A percentile compares a stretch with the other conserved stretches of the same genome.
phyloP scores from a whole-genome alignment of 139 green algal species.

The Chlorella ohadii region DNA sequence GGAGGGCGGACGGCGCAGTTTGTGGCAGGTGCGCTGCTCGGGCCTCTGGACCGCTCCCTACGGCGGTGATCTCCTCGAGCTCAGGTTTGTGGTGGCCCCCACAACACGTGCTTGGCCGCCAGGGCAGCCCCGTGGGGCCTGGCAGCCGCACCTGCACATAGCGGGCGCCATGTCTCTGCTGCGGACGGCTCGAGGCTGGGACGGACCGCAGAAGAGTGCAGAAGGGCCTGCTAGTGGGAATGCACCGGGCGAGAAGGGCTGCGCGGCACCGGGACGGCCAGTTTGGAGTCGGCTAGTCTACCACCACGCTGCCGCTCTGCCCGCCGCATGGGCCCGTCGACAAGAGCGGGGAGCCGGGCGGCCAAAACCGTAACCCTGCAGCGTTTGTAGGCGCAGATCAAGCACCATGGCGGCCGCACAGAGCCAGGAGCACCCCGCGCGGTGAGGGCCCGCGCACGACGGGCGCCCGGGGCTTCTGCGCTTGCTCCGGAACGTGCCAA shows the following conservation, averaged over 20 bases:
- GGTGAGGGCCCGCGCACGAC: not conserved
- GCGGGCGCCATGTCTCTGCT: not conserved
- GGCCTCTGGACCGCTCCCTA: too few relatives aligned
- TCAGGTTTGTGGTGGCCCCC: not conserved
- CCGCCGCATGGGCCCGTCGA: not conserved
- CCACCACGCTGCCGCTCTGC: not conserved
- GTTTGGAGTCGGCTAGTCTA: not conserved
- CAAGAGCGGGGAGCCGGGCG: not conserved
- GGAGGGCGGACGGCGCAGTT: not conserved
- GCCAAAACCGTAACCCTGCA: not conserved
- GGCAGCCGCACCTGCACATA: too few relatives aligned
- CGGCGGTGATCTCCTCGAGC: too few relatives aligned
- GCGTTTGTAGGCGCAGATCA: too few relatives aligned
- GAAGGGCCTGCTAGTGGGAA: not conserved
- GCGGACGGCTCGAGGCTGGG: not conserved
- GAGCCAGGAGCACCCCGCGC: conserved; percentile 19
- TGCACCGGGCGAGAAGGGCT: not conserved
- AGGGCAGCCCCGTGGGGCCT: not conserved
- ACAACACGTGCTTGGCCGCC: not conserved
- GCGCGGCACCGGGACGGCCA: not conserved
- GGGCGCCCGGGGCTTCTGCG: too few relatives aligned
- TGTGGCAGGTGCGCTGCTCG: not conserved
- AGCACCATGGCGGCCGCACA: conserved; percentile 1
- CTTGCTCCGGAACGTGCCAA: too few relatives aligned
- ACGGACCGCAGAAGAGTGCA: too few relatives aligned